Evolutionary conservation across 441 rosid genomes (phyloP).

Genomic region (Croton setiger): DNA sequence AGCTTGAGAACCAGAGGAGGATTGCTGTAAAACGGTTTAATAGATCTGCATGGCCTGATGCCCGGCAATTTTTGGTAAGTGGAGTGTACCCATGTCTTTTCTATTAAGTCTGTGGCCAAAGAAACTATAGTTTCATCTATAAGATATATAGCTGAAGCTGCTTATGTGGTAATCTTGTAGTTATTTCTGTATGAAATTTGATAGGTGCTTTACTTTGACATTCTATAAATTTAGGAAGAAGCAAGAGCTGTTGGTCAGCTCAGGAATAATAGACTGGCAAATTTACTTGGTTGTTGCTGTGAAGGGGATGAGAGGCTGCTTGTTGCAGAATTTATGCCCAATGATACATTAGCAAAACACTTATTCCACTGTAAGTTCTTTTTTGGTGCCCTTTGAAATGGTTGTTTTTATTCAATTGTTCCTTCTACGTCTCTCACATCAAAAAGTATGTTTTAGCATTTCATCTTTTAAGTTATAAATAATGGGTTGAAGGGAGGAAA

Average conservation of each 20-base stretch:
- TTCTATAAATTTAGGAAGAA: slow-evolving; percentile 45
- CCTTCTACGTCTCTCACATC: background rate
- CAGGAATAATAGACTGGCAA: slow-evolving; percentile 68
- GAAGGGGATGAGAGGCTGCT: slow-evolving; percentile 94
- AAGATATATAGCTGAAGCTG: background rate
- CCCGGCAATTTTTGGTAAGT: slow-evolving; percentile 77
- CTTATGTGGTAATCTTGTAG: background rate
- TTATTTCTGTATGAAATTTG: background rate
- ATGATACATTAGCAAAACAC: slow-evolving; percentile 82
- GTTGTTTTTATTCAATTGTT: background rate
- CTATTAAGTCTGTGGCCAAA: background rate
- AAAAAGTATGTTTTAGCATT: background rate
- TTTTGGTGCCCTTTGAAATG: slow-evolving; percentile 4
- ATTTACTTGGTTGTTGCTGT: slow-evolving; percentile 90
- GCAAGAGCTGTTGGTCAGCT: slow-evolving; percentile 79
- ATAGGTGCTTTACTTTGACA: slow-evolving; percentile 8
- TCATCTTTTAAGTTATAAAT: background rate
- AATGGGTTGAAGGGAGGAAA: background rate
- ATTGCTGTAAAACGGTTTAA: slow-evolving; percentile 73
- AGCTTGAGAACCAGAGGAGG: slow-evolving; percentile 46
- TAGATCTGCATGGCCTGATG: slow-evolving; percentile 81
- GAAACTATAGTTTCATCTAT: background rate
- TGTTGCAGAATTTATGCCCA: slow-evolving; percentile 87
- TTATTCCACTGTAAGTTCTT: slow-evolving; percentile 74
- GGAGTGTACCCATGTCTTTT: background rate